Conservation (phyloP, 2,329 filamentous ascomycete species). For the Colletotrichum incanum region DNA sequence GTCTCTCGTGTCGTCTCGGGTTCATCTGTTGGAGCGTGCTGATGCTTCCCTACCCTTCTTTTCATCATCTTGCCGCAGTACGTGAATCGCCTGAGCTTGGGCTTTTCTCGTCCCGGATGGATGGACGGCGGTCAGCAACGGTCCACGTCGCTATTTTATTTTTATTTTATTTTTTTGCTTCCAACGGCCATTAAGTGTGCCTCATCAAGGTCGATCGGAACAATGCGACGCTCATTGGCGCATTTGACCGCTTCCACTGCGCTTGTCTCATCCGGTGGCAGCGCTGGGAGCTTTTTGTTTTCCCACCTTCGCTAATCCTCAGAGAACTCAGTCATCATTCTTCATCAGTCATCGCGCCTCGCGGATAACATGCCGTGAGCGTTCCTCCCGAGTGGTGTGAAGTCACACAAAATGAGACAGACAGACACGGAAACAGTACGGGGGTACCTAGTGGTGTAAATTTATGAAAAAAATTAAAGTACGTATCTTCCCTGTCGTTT, state of each 20-base stretch:
- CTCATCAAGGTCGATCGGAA: constrained; percentile 26
- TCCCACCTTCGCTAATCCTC: not conserved
- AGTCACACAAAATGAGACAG: too few relatives aligned
- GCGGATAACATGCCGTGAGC: constrained; percentile 25
- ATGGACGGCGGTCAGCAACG: constrained; percentile 36
- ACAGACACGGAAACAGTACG: not conserved
- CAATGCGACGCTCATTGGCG: constrained; percentile 30
- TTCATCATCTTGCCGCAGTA: not conserved
- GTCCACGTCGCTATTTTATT: constrained; percentile 20
- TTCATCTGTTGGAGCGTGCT: constrained; percentile 25
- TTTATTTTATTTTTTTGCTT: not conserved
- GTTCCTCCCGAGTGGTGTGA: not conserved
- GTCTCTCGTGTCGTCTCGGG: constrained; percentile 22
- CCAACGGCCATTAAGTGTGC: constrained; percentile 39
- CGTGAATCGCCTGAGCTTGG: constrained; percentile 18
- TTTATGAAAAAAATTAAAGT: constrained; percentile 29
- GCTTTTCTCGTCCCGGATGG: constrained; percentile 1
- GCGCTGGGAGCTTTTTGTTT: constrained; percentile 3
- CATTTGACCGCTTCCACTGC: constrained; percentile 16
- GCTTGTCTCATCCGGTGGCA: constrained; percentile 8
- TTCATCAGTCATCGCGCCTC: constrained; percentile 28
- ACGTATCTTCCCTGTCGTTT: constrained; percentile 36
- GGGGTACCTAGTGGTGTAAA: constrained; percentile 9
- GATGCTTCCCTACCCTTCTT: constrained; percentile 7
- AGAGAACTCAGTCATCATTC: constrained; percentile 23